Base-by-base conservation (phyloP, 257 asterid species). In the Petunia axillaris region DNA sequence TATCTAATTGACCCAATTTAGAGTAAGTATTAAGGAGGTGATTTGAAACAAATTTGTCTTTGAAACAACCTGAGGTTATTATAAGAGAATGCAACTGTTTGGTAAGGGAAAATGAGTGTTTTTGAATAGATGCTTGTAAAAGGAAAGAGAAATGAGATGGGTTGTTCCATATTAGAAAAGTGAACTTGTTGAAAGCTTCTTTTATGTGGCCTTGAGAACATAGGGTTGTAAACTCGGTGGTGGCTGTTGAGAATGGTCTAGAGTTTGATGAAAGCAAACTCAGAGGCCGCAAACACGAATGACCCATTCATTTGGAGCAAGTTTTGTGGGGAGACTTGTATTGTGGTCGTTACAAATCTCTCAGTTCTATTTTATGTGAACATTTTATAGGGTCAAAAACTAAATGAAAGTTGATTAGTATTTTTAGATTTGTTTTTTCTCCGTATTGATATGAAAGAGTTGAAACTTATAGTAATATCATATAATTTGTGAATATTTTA, bases 41-140 rank as follows among this genome's bases (percentile, higher is more conserved):
- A 86, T 95, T 93, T 87, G 88, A 43, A 35, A 91, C 85, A 84
- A 93, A 93, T 85, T 84, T 92, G 87, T 82, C 63, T 40, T 68
- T 77, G 70, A 87, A 89, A 78, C 89, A 82, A 7, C 97, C 97
- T 15, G 85, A 81, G 44, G 91, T 84, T 76, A 87, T 38, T 76
- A 89, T 81, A 83, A 93, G 83, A 52, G 94, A 88, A 76, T 95
- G 99, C 84, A 95, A 88, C 87, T 91, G 97, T 13, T 82, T 88
- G 76, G 87, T 83, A 9, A 84, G 81, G 16, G 82, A 67, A 41
- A 88, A 53, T 16, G 94, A 92, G 76, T 89, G 85, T 83, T 15
- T 77, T 39, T 87, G 76, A 84, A 93, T 63, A 87, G 96, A 93
- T 86, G 85, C 79, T 88, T 85, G 90, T 82, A 93, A 89, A 86